Base-by-base conservation (phyloP, 306 rosid species). In the Cicer cuneatum region DNA sequence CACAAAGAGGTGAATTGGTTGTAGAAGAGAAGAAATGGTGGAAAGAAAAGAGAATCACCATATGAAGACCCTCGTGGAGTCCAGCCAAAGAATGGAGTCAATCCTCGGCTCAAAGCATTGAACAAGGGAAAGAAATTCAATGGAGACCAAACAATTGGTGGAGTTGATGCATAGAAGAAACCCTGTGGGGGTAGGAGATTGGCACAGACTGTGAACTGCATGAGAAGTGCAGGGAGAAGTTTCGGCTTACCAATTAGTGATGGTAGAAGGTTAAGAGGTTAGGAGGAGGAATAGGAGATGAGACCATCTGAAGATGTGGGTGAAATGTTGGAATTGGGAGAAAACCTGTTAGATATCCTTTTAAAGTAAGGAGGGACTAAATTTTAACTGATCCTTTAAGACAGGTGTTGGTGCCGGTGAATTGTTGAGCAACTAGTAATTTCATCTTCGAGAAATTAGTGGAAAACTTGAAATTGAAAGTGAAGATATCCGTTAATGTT, bases 201-300 rank as follows among this genome's bases (percentile, higher is more conserved):
- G 19, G 10, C 41, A 21, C 10, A 6, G 18, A 56, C 13, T 19
- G 16, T 48, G n/a, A 56, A 56, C 24, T 56, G 14, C 38, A 19
- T 56, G 38, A 19, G 61, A 56, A 56, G 61, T 56, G 21, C 61
- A 56, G 14, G 8, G 61, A 54, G 33, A 54, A 57, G 16, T 24
- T 14, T 14, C 15, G 15, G 63, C 40, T 57, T 24, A 57, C 40
- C 39, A 57, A 11, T 24, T 21, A 21, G 39, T 57, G 38, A 14
- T 24, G 63, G 39, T 57, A 24, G 24, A 24, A 54, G 37, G 14
- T 10, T 21, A 56, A 24, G 33, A 24, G 33, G 14, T 47, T 47
- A n/a, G n/a, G 9, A 10, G 0, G 9, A 57, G 15, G 11, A 51
- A 51, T 16, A 52, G 58, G 11, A 52, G 8, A 9, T 16, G 29